Conservation (phyloP, 2,329 filamentous ascomycete genomes). For the Fonsecaea monophora region DNA sequence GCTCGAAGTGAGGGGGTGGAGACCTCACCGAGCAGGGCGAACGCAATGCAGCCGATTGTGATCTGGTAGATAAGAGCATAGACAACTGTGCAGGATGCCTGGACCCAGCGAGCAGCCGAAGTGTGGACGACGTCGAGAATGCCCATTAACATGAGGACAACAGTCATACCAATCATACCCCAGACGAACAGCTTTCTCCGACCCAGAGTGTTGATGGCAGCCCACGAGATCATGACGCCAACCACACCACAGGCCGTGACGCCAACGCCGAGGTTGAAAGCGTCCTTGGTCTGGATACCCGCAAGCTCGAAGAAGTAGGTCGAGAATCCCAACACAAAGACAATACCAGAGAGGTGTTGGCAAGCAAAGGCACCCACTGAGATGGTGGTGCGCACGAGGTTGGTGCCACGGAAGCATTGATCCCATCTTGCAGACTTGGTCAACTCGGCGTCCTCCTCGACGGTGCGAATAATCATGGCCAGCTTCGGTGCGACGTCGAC, state of each 20-base stretch:
- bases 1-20: conserved; percentile 52
- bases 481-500: conserved; percentile 50
- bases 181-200: conserved; percentile 45
- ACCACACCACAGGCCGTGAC: conserved; percentile 49
- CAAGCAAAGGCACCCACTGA: conserved; percentile 53
- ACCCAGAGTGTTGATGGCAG: conserved; percentile 45
- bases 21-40: conserved; percentile 57
- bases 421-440: conserved; percentile 44
- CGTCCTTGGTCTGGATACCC: conserved; percentile 44
- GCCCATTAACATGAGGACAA: conserved; percentile 49
- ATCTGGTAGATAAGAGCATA: conserved; percentile 51
- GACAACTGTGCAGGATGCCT: conserved; percentile 48
- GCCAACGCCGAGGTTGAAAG: conserved; percentile 51
- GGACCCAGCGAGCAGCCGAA: conserved; percentile 45
- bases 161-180: conserved; percentile 45
- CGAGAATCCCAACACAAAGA: conserved; percentile 53
- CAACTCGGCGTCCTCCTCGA: conserved; percentile 49
- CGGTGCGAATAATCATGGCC: conserved; percentile 50
- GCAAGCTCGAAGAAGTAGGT: conserved; percentile 57
- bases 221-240: conserved; percentile 49
- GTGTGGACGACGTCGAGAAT: conserved; percentile 50
- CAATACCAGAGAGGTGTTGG: conserved; percentile 52
- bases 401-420: conserved; percentile 53
- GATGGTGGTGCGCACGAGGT: conserved; percentile 53
- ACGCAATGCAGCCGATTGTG: conserved; percentile 53